Evolutionary conservation across 352 stramenopile genomes (phyloP), one percentile per base, ranked within the genome.

Genomic region (Phytophthora pini): DNA sequence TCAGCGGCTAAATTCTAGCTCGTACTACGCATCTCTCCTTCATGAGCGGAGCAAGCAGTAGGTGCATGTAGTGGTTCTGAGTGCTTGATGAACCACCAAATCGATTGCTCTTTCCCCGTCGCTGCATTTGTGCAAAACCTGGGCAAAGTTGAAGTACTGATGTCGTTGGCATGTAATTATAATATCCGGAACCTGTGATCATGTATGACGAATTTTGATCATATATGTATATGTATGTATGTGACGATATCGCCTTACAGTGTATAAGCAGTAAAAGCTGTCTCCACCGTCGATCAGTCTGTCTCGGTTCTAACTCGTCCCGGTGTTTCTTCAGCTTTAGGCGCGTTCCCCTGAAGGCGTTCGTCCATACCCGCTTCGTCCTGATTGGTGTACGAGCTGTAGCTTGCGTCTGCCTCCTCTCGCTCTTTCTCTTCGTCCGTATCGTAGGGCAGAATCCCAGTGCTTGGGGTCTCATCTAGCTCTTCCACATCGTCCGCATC

Each of bases 301-400:
- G 15, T 38, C 49, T 17, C 17, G 4, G 4, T 43, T 43, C 12
- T 43, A 6, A 20, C n/a, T 20, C 17, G 12, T 17, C 0, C 17
- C 8, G 59, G 46, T 13, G 39, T 57, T 39, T 61, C 47, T 45
- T 57, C 52, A 1, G 41, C 17, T 47, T 22, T 48, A 2, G 17
- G 4, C 11, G 24, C 6, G 7, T 47, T 31, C 3, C 7, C 41
- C 41, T 61, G 32, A 6, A 52, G 13, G 20, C 11, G 38, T 12
- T 67, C 24, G 17, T 62, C 13, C 12, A 38, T 17, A 9, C 56
- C 51, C 11, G 8, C 36, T 59, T 63, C 51, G 11, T 68, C 64
- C 36, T 72, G 57, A 39, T 68, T 72, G 36, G 29, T 15, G 20
- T 63, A 57, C 4, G 57, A 63, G 17, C 17, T 17, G 12, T 48